Percentiles rank a stretch among this genome's conserved stretches.
These are phyloP conservation scores for Fomitopsis pulvina DNA, from an alignment of 768 basidiomycete genomes.

Conservation along the genomic window DNA sequence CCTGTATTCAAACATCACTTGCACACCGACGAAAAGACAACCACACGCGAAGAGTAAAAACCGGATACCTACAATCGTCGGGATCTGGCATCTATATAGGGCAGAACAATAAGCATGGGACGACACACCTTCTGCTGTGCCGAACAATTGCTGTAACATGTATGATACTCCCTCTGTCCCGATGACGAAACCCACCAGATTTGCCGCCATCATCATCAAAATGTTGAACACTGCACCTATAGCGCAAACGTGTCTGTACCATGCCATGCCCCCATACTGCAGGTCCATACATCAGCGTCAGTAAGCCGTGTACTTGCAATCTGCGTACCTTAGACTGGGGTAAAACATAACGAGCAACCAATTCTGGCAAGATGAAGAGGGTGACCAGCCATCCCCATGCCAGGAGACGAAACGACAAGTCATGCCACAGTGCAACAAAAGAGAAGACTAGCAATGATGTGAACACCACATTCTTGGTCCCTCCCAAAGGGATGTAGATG, in stretches of 20 bases:
- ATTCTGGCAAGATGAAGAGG: conserved; percentile 84
- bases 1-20: conserved; percentile 97
- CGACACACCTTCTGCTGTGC: conserved; percentile 55
- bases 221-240: conserved; percentile 80
- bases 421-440: conserved; percentile 98
- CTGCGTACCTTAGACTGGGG: conserved; percentile 56
- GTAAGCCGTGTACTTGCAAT: not conserved
- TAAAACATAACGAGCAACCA: conserved; percentile 53
- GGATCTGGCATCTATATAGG: not conserved
- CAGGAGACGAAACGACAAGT: conserved; percentile 78
- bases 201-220: conserved; percentile 85
- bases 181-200: conserved; percentile 92
- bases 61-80: conserved; percentile 40
- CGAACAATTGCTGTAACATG: conserved; percentile 55
- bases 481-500: conserved; percentile 91
- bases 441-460: conserved; percentile 83
- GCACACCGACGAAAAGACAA: conserved; percentile 74
- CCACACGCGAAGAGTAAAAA: conserved; percentile 57
- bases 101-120: not conserved
- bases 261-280: conserved; percentile 60
- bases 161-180: conserved; percentile 75
- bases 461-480: conserved; percentile 44
- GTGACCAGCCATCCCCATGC: conserved; percentile 97
- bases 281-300: not conserved
- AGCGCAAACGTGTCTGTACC: conserved; percentile 87